Evolutionary conservation across 2,329 filamentous ascomycete genomes (phyloP), one percentile per base, ranked within the genome.

Genomic region (Botrytis tulipae): DNA sequence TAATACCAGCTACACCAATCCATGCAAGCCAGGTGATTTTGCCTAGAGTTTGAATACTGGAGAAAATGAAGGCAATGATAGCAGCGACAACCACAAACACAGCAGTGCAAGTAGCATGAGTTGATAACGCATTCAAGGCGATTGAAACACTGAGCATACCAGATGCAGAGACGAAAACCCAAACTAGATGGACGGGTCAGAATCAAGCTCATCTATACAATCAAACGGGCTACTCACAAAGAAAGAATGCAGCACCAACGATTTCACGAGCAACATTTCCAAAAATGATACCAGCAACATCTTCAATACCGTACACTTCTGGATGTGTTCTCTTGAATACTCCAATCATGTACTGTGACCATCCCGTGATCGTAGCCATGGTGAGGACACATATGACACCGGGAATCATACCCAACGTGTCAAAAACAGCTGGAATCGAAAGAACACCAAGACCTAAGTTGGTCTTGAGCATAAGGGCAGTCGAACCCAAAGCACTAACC

Each of bases 11-110:
- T 77, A 91, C 90, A 0, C 89, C 89, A 18, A 84, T 85, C 86
- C 87, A 91, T 0, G 88, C 89, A 61, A 91, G 81, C 87, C 87
- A 90, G 4, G 86, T 87, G 73, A 91, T 86, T 76, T 89, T 87
- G 70, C 87, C 84, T 76, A 90, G 87, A 73, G 88, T 91, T 75
- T 88, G 85, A 8, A 89, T 84, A 40, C 84, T 86, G 1, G 87
- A 87, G 9, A 85, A 82, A 0, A 83, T 75, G 40, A 86, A 85
- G 14, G 89, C 84, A 12, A 86, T 80, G 2, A 85, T 77, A 0
- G 87, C 86, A 0, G 87, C 86, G 6, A 90, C 79, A 40, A 89
- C 83, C 14, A 84, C 84, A 80, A 85, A 91, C 82, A 84, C 88
- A 25, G 88, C 87, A 0, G 88, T 90, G 77, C 89, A 91, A 5